phyloP scores from a whole-genome alignment of 306 rosid species.

The Rubus parviflorus region DNA sequence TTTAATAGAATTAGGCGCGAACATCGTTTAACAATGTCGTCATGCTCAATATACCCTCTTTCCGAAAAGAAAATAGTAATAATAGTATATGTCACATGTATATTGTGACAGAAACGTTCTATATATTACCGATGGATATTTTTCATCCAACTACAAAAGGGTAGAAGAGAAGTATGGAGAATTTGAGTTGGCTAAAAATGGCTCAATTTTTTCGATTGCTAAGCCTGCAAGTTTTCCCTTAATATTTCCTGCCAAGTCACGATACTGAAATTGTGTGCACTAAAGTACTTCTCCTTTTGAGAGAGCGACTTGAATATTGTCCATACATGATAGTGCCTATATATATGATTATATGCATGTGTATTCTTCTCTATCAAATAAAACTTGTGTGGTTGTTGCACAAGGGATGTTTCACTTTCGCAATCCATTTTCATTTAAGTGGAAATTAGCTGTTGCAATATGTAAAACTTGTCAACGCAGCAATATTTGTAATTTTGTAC shows the following conservation, averaged over 20 bases:
- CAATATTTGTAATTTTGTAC: background rate
- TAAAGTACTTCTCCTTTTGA: background rate
- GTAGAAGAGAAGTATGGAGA: background rate
- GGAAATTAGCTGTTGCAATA: background rate
- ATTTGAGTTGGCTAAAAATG: background rate
- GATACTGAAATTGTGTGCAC: background rate
- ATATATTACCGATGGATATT: too few species aligned
- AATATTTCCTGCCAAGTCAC: background rate
- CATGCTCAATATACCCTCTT: too few species aligned
- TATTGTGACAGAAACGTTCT: too few species aligned
- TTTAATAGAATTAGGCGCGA: too few species aligned
- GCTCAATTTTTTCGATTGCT: background rate
- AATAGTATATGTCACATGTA: too few species aligned
- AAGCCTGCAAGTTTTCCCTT: background rate
- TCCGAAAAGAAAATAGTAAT: too few species aligned
- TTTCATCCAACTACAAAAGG: too few species aligned
- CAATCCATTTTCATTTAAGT: background rate
- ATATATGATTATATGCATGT: background rate
- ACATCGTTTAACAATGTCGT: too few species aligned
- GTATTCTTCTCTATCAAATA: background rate
- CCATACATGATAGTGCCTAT: background rate
- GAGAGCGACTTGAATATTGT: background rate
- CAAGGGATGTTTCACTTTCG: background rate
- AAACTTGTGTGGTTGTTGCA: constrained; percentile 2
- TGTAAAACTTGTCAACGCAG: background rate